These are phyloP conservation scores for Xylariaceae sp. DNA, from an alignment of 2,329 filamentous ascomycete species.

Conservation along the genomic window DNA sequence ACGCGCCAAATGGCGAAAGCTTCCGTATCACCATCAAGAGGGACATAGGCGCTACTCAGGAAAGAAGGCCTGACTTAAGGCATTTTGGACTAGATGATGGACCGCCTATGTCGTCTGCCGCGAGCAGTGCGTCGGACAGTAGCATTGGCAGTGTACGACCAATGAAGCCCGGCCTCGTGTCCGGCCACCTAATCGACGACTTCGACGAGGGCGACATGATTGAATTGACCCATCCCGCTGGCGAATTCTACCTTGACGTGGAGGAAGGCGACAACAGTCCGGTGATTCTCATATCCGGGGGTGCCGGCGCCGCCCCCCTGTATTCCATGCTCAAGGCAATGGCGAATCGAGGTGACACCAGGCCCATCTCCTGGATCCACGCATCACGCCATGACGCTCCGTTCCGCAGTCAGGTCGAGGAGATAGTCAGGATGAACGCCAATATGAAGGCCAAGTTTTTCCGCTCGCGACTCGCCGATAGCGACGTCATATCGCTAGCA, in stretches of 20 bases:
- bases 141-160: constrained; percentile 29
- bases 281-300: constrained; percentile 56
- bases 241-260: constrained; percentile 53
- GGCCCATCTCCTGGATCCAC: constrained; percentile 55
- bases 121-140: constrained; percentile 30
- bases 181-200: constrained; percentile 61
- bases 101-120: constrained; percentile 28
- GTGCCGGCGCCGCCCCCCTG: constrained; percentile 55
- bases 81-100: constrained; percentile 18
- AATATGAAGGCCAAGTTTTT: constrained; percentile 43
- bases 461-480: constrained; percentile 43
- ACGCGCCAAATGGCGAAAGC: constrained; percentile 54
- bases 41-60: constrained; percentile 47
- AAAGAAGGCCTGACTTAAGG: constrained; percentile 20
- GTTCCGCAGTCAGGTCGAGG: constrained; percentile 48
- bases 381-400: constrained; percentile 47
- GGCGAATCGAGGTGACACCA: constrained; percentile 38
- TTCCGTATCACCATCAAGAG: constrained; percentile 69
- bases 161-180: constrained; percentile 54
- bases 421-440: constrained; percentile 35
- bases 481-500: constrained; percentile 42
- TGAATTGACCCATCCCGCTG: constrained; percentile 60
- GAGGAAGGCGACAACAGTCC: constrained; percentile 39
- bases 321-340: constrained; percentile 55
- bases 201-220: constrained; percentile 57